Evolutionary conservation across 495 filamentous ascomycete genomes (phyloP), one percentile per base, ranked within the genome.

Genomic region (Melanomma pulvis-pyrius): DNA sequence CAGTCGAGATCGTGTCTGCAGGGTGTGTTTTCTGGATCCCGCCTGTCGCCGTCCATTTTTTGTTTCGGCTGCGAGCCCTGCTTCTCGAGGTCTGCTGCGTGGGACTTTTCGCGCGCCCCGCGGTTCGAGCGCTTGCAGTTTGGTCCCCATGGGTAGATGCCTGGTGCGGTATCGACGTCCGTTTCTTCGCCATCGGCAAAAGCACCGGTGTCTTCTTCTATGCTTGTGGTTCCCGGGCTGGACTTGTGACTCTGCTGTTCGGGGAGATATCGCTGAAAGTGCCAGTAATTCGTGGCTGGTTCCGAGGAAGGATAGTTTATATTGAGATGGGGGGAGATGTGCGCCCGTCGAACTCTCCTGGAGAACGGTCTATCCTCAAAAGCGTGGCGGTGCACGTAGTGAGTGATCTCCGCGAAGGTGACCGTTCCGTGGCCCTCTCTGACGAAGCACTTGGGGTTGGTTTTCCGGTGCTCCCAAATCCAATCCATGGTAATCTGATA

Each of bases 281-380:
- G n/a, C n/a, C n/a, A n/a, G n/a, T n/a, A n/a, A n/a, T n/a, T n/a
- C n/a, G n/a, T n/a, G n/a, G n/a, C n/a, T n/a, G n/a, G n/a, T n/a
- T n/a, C n/a, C n/a, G n/a, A n/a, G n/a, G n/a, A n/a, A n/a, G n/a
- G n/a, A n/a, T n/a, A n/a, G n/a, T n/a, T n/a, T n/a, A n/a, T 15
- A 24, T 50, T 7, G 21, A n/a, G 11, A 7, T 19, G 47, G 22
- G 11, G 13, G 11, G 26, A 4, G 26, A 8, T 25, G 7, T 49
- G 58, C 32, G 24, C 11, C 7, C 24, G 32, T 12, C 44, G 24
- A 15, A 34, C 25, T 5, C 26, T n/a, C 5, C 19, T 13, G 9
- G 58, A 49, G 41, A 61, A 61, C 17, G 39, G 22, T 2, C 44
- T 12, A 13, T 50, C 41, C 24, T 49, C 21, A 24, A 61, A 61